These are phyloP conservation scores for Saccharomyces cerevisiae DNA, from an alignment of 805 yeast species.

Conservation along the genomic window DNA sequence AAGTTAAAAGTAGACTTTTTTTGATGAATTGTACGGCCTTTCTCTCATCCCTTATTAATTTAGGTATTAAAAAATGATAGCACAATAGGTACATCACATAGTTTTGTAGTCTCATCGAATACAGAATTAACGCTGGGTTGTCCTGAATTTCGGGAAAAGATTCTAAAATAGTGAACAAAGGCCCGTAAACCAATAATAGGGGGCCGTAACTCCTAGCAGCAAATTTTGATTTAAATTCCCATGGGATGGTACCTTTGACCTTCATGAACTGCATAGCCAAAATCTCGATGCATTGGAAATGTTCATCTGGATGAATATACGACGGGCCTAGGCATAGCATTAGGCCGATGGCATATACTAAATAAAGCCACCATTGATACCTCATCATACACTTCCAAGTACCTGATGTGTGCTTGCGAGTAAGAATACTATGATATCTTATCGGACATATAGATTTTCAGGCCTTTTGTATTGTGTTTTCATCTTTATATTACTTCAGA, in stretches of 20 bases:
- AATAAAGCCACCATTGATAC: slow-evolving; percentile 9
- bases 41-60: slow-evolving; percentile 11
- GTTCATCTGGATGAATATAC: slow-evolving; percentile 97
- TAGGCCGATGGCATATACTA: slow-evolving; percentile 24
- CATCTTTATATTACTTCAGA: neutral
- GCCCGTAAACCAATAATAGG: slow-evolving; percentile 60
- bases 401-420: neutral
- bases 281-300: slow-evolving; percentile 82
- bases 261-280: slow-evolving; percentile 25
- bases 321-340: slow-evolving; percentile 60
- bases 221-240: slow-evolving; percentile 62
- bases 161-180: slow-evolving; percentile 38
- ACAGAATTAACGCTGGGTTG: slow-evolving; percentile 45
- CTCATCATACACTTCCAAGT: neutral
- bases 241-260: slow-evolving; percentile 41
- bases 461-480: neutral
- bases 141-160: slow-evolving; percentile 11
- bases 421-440: neutral
- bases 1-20: slow-evolving; percentile 36
- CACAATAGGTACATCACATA: slow-evolving; percentile 23
- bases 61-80: neutral
- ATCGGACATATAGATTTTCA: neutral
- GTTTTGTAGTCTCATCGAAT: slow-evolving; percentile 44
- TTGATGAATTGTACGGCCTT: slow-evolving; percentile 12
- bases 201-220: slow-evolving; percentile 63